A percentile compares a stretch with the other conserved stretches of the same genome.
These are phyloP conservation scores for Juncus inflexus DNA, from an alignment of 176 grass and related monocot genomes.

Conservation along the genomic window DNA sequence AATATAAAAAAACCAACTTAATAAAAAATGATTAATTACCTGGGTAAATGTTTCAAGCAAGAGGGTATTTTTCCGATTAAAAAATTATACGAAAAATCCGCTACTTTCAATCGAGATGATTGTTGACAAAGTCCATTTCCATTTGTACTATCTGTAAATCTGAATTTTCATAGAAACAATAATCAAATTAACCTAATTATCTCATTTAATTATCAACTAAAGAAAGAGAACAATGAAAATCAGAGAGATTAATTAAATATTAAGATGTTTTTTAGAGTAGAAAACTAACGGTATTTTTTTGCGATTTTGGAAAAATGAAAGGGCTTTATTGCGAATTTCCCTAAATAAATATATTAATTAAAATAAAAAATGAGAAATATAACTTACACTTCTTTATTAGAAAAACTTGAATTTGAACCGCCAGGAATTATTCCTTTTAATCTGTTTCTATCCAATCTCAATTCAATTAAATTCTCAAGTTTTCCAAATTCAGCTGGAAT, in stretches of 20 bases:
- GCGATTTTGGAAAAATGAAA: no score
- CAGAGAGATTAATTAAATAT: no score
- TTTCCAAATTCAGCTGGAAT: conserved; percentile 68
- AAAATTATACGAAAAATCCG: conserved; percentile 97
- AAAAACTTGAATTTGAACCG: conserved; percentile 37
- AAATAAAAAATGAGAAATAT: background rate
- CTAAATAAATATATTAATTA: no score
- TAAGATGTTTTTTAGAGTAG: no score
- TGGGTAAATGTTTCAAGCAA: conserved; percentile 93
- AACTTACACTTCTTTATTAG: conserved; percentile 38
- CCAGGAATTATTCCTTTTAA: conserved; percentile 67
- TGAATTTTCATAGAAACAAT: conserved; percentile 22
- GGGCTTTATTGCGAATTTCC: no score
- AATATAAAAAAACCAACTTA: no score
- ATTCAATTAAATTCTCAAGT: conserved; percentile 67
- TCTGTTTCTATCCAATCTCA: conserved; percentile 84
- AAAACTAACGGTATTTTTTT: no score
- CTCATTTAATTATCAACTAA: background rate
- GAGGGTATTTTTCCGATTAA: conserved; percentile 83
- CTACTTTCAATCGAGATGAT: conserved; percentile 52
- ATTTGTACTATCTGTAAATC: conserved; percentile 30
- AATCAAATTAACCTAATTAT: background rate
- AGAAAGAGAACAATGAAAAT: background rate
- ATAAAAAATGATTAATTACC: conserved; percentile 39
- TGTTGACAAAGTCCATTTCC: conserved; percentile 54